A percentile compares a stretch with the other conserved stretches of the same genome.
Evolutionary conservation across 768 basidiomycete species (phyloP).

Genomic region (Boletus pseudopeckii): DNA sequence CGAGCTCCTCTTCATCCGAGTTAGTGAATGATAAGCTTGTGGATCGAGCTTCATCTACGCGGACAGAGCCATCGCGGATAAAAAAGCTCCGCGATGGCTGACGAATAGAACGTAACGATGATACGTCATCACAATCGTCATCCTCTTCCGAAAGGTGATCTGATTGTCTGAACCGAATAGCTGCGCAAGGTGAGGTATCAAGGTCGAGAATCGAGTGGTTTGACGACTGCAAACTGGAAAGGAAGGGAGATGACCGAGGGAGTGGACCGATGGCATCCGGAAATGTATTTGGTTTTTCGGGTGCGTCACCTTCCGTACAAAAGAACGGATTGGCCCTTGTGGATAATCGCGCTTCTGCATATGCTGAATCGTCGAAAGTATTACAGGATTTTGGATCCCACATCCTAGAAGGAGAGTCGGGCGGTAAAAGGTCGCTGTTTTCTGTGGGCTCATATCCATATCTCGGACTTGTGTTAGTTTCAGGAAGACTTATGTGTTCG

Average conservation of each 20-base stretch:
- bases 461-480: not conserved
- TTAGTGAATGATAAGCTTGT: not conserved
- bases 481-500: not conserved
- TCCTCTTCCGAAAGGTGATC: not conserved
- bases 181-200: constrained; percentile 21
- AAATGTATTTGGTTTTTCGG: not conserved
- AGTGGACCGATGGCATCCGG: constrained; percentile 1
- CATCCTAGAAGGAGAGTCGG: not conserved
- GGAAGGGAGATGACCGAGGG: constrained; percentile 24
- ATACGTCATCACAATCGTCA: not conserved
- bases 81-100: not conserved
- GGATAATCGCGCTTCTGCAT: not conserved
- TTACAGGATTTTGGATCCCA: not conserved
- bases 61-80: not conserved
- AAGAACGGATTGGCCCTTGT: not conserved
- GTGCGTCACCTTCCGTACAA: not conserved
- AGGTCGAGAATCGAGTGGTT: constrained; percentile 19
- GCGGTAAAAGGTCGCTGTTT: not conserved
- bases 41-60: not conserved
- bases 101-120: not conserved
- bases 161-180: not conserved
- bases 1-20: not conserved
- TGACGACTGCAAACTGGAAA: constrained; percentile 13
- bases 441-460: not conserved
- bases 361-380: constrained; percentile 2